These are phyloP conservation scores for Parmelia sp. DNA, from an alignment of 495 filamentous ascomycete genomes.

Conservation along the genomic window DNA sequence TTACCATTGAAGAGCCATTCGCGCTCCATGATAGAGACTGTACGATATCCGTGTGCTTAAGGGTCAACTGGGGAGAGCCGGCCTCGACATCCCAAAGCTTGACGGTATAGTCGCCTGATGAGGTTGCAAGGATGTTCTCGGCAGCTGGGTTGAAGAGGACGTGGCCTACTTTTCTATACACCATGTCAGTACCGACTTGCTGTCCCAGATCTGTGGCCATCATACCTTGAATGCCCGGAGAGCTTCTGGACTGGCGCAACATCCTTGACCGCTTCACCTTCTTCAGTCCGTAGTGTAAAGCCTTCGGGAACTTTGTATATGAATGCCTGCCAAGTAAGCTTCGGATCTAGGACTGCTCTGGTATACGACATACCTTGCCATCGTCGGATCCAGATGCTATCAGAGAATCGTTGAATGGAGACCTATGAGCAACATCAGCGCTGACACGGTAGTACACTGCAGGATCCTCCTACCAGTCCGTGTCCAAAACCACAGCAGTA, in stretches of 20 bases:
- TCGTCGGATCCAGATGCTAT: constrained; percentile 94
- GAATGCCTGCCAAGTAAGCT: constrained; percentile 54
- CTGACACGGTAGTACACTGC: background rate
- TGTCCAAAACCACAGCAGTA: constrained; percentile 91
- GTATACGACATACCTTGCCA: constrained; percentile 57
- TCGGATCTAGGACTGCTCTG: background rate
- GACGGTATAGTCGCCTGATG: constrained; percentile 90
- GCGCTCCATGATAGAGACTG: constrained; percentile 95
- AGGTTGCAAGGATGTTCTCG: constrained; percentile 89
- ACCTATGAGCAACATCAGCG: constrained; percentile 52
- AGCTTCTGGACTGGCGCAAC: constrained; percentile 75
- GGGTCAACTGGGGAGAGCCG: constrained; percentile 60
- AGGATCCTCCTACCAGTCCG: constrained; percentile 74
- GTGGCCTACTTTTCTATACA: constrained; percentile 81
- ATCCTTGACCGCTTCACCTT: constrained; percentile 64
- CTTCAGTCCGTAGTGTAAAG: constrained; percentile 78
- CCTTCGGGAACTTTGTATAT: constrained; percentile 90
- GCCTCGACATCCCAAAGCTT: constrained; percentile 93
- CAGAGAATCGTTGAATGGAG: constrained; percentile 87
- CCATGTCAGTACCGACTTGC: background rate
- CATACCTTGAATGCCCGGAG: constrained; percentile 54
- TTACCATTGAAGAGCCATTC: constrained; percentile 80
- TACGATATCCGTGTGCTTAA: constrained; percentile 84
- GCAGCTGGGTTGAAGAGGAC: constrained; percentile 96
- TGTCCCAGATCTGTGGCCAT: background rate